Evolutionary conservation across 2,329 filamentous ascomycete genomes (phyloP), one percentile per base, ranked within the genome.

Genomic region (Penicillium capsulatum): DNA sequence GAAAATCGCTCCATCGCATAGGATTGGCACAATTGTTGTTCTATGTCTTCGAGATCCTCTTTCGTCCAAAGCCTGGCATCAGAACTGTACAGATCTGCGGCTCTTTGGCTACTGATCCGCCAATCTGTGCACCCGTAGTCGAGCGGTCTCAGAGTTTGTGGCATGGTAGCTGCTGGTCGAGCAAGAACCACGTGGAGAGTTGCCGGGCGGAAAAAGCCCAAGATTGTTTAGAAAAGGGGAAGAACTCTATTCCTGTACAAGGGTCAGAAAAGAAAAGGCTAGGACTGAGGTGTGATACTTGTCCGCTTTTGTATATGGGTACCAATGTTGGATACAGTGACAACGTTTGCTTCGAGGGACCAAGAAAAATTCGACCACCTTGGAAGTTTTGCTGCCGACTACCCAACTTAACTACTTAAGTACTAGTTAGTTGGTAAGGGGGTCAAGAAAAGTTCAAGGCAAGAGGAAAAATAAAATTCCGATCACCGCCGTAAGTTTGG

Each of bases 91-190:
- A 52, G 26, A 42, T 52, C 45, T 47, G 42, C 45, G 29, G 34
- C 47, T 43, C 20, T 47, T 44, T 52, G 45, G 36, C 50, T 52
- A 43, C 42, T 52, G 29, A 47, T 46, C 22, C 36, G 45, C 50
- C 50, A 52, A 40, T 47, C 16, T 7, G 47, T 24, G 50, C 45
- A 45, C 30, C 45, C 47, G 26, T 50, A 47, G 45, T 52, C 40
- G 31, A 52, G 50, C 4, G 34, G 34, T 37, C 31, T 4, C 40
- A 29, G 17, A 34, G 37, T 42, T 38, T 45, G 44, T 44, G 42
- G 24, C 50, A 52, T 50, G 24, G 38, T 44, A 41, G 34, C 40
- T 42, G 38, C 38, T 41, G 36, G 17, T 48, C n/a, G n/a, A n/a
- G n/a, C 34, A 33, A 44, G 42, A n/a, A n/a, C n/a, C n/a, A n/a